Percentiles rank a stretch among this genome's conserved stretches.
Conservation (phyloP, 2,329 filamentous ascomycete species). For the Sclerotiophoma versabilis region DNA sequence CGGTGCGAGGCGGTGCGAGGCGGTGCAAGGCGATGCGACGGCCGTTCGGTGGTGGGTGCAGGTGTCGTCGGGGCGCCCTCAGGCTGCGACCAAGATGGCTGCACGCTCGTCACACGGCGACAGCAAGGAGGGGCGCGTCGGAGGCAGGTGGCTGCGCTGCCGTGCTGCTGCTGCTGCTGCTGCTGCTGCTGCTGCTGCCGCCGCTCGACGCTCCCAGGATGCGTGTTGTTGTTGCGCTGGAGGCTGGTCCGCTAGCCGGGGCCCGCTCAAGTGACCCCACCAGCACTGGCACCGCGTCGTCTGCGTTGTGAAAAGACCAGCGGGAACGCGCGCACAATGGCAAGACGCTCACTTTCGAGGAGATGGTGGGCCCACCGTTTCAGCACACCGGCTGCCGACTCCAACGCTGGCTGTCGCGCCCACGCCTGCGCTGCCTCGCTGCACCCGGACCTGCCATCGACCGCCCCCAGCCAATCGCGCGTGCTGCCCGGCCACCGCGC, state of each 20-base stretch:
- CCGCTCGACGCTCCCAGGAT: slow-evolving; percentile 1
- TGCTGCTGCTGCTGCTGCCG: slow-evolving; percentile 31
- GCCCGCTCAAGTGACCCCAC: slow-evolving; percentile 8
- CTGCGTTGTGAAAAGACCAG: slow-evolving; percentile 11
- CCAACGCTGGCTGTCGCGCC: slow-evolving; percentile 42
- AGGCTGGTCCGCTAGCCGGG: slow-evolving; percentile 13
- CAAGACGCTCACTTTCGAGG: slow-evolving; percentile 17
- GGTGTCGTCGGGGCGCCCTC: slow-evolving; percentile 8
- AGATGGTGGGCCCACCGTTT: slow-evolving; percentile 34
- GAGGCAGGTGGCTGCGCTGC: slow-evolving; percentile 41
- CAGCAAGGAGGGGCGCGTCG: slow-evolving; percentile 26
- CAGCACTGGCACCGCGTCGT: slow-evolving; percentile 9
- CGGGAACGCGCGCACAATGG: slow-evolving; percentile 19
- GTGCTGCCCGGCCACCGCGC: slow-evolving; percentile 37
- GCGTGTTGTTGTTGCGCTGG: slow-evolving; percentile 2
- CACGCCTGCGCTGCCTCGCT: slow-evolving; percentile 31
- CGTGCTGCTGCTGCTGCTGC: slow-evolving; percentile 25
- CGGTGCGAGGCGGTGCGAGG: slow-evolving; percentile 6
- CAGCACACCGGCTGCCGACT: slow-evolving; percentile 29
- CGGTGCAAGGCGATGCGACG: neutral
- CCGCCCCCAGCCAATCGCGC: slow-evolving; percentile 33
- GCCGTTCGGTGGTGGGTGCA: neutral
- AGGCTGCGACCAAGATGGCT: slow-evolving; percentile 23
- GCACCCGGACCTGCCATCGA: slow-evolving; percentile 29
- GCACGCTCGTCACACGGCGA: slow-evolving; percentile 23